Base-by-base conservation (phyloP, 129 eudicot species). In the Scalesia atractyloides region DNA sequence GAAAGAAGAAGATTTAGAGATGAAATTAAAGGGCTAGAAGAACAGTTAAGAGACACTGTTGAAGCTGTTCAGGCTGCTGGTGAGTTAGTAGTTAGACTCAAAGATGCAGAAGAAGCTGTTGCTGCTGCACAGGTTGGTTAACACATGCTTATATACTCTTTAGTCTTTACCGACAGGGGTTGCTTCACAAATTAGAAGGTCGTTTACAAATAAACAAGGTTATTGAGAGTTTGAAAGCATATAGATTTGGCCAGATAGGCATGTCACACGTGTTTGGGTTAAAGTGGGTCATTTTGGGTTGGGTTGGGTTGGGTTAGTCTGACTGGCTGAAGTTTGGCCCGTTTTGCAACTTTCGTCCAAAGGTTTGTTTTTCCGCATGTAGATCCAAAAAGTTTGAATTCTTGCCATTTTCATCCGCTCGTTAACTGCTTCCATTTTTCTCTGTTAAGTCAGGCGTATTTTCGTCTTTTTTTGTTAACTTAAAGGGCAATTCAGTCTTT, bases 51-150 rank as follows among this genome's bases (percentile, higher is more conserved):
- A 50, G 99, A 94, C 75, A 94, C 99, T 58, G 91, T 94, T 10
- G 99, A 94, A 76, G 99, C 99, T 79, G 96, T 94, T 71, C 96
- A 94, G 74, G 99, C 99, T 71, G 99, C 99, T 46, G 88, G 99
- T 46, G 99, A 94, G 71, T 84, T 94, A 56, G 88, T 94, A 58
- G 99, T 94, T 57, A 85, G 97, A 49, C 99, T 94, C 43, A 90
- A 83, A 81, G 99, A 94, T 68, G 96, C 96, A 48, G 99, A 94
- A 83, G 97, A 88, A 79, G 91, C 91, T 39, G 81, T 90, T 68
- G 89, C 88, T 76, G 70, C 84, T 76, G 88, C 99, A 47, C 85
- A 90, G 89, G 99, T 94, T 62, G 81, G 88, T 20, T 56, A 52
- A 54, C 34, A 54, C 61, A 54, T 54, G 58, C 7, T 16, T 57